Base-by-base conservation (phyloP, 2,329 filamentous ascomycete species). In the Proliferodiscus dingleyae region DNA sequence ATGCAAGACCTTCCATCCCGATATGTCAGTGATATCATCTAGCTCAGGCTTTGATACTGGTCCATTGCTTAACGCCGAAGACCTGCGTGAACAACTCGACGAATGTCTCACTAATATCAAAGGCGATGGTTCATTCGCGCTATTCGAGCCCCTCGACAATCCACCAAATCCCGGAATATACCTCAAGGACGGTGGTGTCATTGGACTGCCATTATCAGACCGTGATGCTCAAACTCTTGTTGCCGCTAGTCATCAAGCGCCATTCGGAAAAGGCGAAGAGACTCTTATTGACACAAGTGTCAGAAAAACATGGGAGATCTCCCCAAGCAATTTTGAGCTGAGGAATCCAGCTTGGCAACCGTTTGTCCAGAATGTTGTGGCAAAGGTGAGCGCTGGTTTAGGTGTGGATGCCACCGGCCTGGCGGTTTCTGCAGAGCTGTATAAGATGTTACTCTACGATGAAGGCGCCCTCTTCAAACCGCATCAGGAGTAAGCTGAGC, bases 401-500 rank as follows among this genome's bases (percentile, higher is more conserved):
- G 68, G 66, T 1, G 58, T 71, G 39, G 29, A 34, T 45, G 41
- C 41, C 0, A 42, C 16, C 15, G 42, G 43, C 1, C 46, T 48
- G 1, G 50, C 49, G 34, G 54, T 69, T 40, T 51, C 41, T 1
- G 67, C 67, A 2, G 60, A 72, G 37, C 54, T 68, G 1, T 68
- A 71, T 57, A 76, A 75, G 50, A 63, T 77, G 59, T 58, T 74
- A 3, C 54, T 77, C 2, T 77, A 76, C 54, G 71, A 72, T 41
- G 64, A 71, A 42, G 74, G 71, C 0, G 70, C 70, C 3, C 70
- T 73, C 61, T 74, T 72, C 57, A 72, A 72, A 51, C 48, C 68
- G 1, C 69, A 73, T 48, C 66, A 66, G 23, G 70, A 75, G 56
- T 60, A 49, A 21, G 49, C 41, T 18, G 18, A 15, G 5, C 24